Conservation (phyloP, 345 rosid species). For the Nasturtium officinale region DNA sequence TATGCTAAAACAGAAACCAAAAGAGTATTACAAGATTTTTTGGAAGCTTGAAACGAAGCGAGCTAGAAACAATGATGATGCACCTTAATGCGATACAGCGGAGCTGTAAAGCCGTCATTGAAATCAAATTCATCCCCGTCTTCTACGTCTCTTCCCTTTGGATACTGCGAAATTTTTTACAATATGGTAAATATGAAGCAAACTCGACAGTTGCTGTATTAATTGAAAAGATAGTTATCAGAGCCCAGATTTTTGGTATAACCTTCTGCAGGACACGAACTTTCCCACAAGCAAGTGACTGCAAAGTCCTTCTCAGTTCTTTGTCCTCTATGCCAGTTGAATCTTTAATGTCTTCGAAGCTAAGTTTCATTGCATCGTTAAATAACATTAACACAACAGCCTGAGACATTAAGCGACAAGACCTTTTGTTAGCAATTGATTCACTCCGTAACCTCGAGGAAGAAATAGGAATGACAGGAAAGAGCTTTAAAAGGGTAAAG, state of each 20-base stretch:
- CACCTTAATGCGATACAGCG: constrained; percentile 91
- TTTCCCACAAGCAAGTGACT: constrained; percentile 99
- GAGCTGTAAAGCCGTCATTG: constrained; percentile 79
- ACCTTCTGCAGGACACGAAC: constrained; percentile 94
- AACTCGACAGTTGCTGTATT: constrained; percentile 1
- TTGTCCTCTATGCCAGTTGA: constrained; percentile 93
- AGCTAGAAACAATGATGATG: neutral
- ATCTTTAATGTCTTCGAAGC: constrained; percentile 89
- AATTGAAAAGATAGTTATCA: constrained; percentile 4
- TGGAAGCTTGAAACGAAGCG: neutral
- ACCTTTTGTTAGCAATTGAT: constrained; percentile 26
- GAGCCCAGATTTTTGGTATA: constrained; percentile 8
- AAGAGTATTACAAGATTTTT: neutral
- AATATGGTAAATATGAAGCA: neutral
- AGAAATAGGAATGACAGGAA: neutral
- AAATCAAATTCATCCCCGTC: constrained; percentile 85
- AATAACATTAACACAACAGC: constrained; percentile 97
- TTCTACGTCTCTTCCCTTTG: constrained; percentile 93
- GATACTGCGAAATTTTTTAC: constrained; percentile 52
- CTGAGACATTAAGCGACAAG: constrained; percentile 48
- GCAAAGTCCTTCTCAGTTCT: constrained; percentile 90
- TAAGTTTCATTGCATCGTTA: constrained; percentile 88
- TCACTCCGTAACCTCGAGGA: neutral
- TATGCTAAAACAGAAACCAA: neutral
- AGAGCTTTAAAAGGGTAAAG: neutral